A percentile compares a stretch with the other conserved stretches of the same genome.
These are phyloP conservation scores for Candida sp. DNA, from an alignment of 1,139 yeast species.

Conservation along the genomic window DNA sequence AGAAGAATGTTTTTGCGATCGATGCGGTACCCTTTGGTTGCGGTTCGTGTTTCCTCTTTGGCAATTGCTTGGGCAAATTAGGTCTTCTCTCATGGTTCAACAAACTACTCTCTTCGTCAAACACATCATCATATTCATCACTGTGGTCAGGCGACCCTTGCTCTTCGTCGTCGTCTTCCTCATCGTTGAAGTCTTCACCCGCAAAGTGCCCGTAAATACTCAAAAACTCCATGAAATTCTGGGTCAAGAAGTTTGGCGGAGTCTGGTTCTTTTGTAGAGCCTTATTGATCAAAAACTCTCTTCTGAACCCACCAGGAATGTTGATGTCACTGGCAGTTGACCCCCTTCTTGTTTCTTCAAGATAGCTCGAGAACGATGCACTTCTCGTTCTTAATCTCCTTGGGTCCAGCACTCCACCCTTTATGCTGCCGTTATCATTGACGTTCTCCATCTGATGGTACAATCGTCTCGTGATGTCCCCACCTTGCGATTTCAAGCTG, in stretches of 20 bases:
- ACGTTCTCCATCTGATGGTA: conserved; percentile 37
- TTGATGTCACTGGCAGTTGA: conserved; percentile 68
- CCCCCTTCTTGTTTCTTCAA: conserved; percentile 41
- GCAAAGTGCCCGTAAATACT: conserved; percentile 96
- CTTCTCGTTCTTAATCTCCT: conserved; percentile 35
- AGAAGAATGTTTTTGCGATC: conserved; percentile 65
- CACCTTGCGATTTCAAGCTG: conserved; percentile 62
- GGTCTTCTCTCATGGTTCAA: conserved; percentile 26
- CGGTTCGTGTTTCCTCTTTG: conserved; percentile 11
- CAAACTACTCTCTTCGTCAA: conserved; percentile 57
- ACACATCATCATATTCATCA: conserved; percentile 26
- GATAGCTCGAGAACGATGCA: conserved; percentile 44
- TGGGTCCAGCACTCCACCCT: conserved; percentile 8
- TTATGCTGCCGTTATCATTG: conserved; percentile 6
- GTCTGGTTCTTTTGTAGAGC: conserved; percentile 37
- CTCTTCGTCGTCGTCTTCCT: conserved; percentile 65
- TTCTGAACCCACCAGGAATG: conserved; percentile 93
- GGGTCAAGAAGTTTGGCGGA: conserved; percentile 77
- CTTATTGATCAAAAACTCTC: conserved; percentile 72
- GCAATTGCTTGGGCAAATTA: conserved; percentile 13
- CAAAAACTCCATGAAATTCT: conserved; percentile 87
- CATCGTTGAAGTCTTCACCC: conserved; percentile 89
- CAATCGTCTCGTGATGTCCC: conserved; percentile 71
- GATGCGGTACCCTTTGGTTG: conserved; percentile 56
- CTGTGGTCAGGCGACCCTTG: conserved; percentile 37